Evolutionary conservation across 2,329 filamentous ascomycete species (phyloP).

Genomic region (Chaetomium sp.): DNA sequence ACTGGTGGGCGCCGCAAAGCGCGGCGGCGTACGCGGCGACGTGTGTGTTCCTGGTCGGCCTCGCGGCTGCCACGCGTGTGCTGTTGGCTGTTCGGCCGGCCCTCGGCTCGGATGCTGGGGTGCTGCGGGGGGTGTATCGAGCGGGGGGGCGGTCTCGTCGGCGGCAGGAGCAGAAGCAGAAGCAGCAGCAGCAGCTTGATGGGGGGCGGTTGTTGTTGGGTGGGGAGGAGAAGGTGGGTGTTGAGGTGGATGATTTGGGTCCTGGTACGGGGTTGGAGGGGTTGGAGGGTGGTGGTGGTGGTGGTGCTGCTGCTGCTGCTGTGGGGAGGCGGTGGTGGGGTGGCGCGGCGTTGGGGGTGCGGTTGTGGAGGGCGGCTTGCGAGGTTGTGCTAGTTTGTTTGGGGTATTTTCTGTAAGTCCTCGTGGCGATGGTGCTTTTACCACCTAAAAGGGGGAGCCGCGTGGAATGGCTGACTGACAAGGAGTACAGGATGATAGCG

Average conservation of each 20-base stretch:
- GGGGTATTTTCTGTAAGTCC: constrained; percentile 5
- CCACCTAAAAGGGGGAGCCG: not conserved
- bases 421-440: not conserved
- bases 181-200: not conserved
- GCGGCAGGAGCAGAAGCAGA: not conserved
- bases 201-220: not conserved
- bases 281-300: not conserved
- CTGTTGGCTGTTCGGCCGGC: not conserved
- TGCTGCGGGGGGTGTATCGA: not conserved
- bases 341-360: not conserved
- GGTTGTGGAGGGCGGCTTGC: not conserved
- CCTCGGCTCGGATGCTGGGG: not conserved
- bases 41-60: not conserved
- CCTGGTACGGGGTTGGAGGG: not conserved
- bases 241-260: not conserved
- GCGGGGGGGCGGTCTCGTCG: not conserved
- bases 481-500: not conserved
- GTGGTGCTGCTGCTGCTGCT: no score
- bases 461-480: not conserved
- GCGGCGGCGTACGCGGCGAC: not conserved
- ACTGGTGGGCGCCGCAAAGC: not conserved
- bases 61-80: not conserved
- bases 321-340: not conserved
- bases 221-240: not conserved
- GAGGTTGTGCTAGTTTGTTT: not conserved